Evolutionary conservation across 1,139 yeast species (phyloP), one percentile per base, ranked within the genome.

Genomic region (Candida pseudoviswanathii): DNA sequence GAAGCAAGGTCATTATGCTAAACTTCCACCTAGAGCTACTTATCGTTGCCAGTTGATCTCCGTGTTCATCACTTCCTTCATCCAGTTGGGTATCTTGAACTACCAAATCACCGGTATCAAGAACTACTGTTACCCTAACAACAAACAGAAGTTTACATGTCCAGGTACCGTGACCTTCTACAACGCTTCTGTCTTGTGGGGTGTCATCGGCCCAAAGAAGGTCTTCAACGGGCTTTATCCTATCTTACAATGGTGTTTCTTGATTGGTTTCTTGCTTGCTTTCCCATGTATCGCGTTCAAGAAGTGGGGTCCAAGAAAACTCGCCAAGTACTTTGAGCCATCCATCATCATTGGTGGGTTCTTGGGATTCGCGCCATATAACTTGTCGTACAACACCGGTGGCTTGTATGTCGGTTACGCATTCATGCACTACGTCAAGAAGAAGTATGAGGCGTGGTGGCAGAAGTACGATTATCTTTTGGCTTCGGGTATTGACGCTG

Each of bases 391-490:
- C 66, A 71, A 68, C 55, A 76, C 82, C 21, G 78, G 80, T 27
- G 84, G 85, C 24, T 62, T 80, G 46, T 73, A 77, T 51, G 60
- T 78, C 29, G 72, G 82, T 9, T 74, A 67, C 50, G 56, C 70
- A 30, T 84, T 84, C 68, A 84, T 82, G 81, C 72, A 73, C 59
- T 67, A 71, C 61, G 66, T 82, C 56, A 80, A 75, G 56, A 73
- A 67, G 55, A 71, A 79, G 53, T 80, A 77, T 58, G 57, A 71
- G 22, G 65, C 73, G 26, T 80, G 87, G 85, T 84, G 86, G 85
- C 84, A 80, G 53, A 82, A 80, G 63, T 85, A 84, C 65, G 83
- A 81, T 58, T 85, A 84, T 61, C 77, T 85, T 8, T 66, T 84
- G 34, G 73, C 85, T 11, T 75, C 82, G 51, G 87, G 82, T 2